Conservation (phyloP, 345 rosid species). For the Citrus hindsii region DNA sequence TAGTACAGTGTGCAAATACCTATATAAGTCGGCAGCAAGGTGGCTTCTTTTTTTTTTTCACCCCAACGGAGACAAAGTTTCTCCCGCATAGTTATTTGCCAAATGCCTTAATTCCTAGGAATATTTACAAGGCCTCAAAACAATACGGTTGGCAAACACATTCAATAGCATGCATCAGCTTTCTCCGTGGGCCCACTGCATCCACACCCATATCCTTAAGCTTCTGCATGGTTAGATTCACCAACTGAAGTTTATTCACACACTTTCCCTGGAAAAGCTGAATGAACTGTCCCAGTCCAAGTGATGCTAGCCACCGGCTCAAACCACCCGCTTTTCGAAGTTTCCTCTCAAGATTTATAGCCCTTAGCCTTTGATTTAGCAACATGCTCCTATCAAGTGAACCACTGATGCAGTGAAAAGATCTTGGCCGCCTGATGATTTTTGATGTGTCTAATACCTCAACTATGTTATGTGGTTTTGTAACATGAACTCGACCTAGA, state of each 20-base stretch:
- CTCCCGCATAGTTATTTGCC: background rate
- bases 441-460: constrained; percentile 30
- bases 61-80: background rate
- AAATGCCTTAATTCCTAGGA: background rate
- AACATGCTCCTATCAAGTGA: constrained; percentile 34
- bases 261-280: constrained; percentile 58
- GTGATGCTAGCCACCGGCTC: constrained; percentile 66
- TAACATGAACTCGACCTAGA: background rate
- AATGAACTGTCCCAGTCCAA: constrained; percentile 79
- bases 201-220: constrained; percentile 93
- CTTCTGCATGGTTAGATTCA: constrained; percentile 84
- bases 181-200: constrained; percentile 93
- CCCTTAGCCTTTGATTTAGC: constrained; percentile 58
- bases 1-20: background rate
- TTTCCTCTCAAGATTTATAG: constrained; percentile 67
- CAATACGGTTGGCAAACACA: constrained; percentile 72
- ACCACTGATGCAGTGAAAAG: constrained; percentile 28
- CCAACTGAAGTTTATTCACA: constrained; percentile 66
- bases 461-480: constrained; percentile 12
- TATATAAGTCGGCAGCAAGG: background rate
- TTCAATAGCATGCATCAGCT: constrained; percentile 87
- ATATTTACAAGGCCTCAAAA: constrained; percentile 27
- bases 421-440: constrained; percentile 32
- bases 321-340: constrained; percentile 78
- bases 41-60: background rate